Conservation (phyloP, 371 early-diverging fungal genomes). For the Lichtheimia ramosa region DNA sequence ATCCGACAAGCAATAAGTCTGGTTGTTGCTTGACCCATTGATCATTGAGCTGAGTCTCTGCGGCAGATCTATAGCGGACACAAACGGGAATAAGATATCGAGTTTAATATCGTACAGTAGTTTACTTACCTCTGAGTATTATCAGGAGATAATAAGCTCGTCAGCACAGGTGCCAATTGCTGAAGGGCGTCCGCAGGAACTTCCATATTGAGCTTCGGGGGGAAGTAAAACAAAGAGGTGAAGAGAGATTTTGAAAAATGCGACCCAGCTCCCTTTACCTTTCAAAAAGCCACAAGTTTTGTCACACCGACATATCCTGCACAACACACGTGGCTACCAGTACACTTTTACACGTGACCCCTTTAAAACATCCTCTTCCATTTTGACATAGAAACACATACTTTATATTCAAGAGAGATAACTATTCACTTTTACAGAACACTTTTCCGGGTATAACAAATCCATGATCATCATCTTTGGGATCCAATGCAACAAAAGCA, state of each 20-base stretch:
- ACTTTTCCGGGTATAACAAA: slow-evolving; percentile 45
- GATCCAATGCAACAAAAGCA: slow-evolving; percentile 26
- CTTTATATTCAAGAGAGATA: too few relatives aligned
- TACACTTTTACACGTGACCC: too few relatives aligned
- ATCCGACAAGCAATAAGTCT: slow-evolving; percentile 65
- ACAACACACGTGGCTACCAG: too few relatives aligned
- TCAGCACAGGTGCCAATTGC: slow-evolving; percentile 60
- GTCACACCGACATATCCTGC: too few relatives aligned
- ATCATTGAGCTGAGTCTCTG: slow-evolving; percentile 73
- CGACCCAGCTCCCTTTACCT: too few relatives aligned
- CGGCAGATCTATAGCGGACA: slow-evolving; percentile 51
- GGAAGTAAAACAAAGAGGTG: slow-evolving; percentile 12
- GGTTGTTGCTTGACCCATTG: slow-evolving; percentile 73
- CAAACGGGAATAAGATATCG: too few relatives aligned
- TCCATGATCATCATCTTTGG: slow-evolving; percentile 38
- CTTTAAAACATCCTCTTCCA: too few relatives aligned
- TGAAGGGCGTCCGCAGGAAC: slow-evolving; percentile 59
- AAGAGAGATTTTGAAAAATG: too few relatives aligned
- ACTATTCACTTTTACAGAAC: slow-evolving; percentile 13
- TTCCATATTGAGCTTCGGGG: slow-evolving; percentile 32
- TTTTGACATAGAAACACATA: too few relatives aligned
- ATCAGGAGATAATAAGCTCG: slow-evolving; percentile 60
- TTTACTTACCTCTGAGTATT: slow-evolving; percentile 46
- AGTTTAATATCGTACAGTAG: too few relatives aligned
- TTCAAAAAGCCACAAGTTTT: too few relatives aligned